Conservation (phyloP, 345 rosid species). For the Rhodamnia rubescens region DNA sequence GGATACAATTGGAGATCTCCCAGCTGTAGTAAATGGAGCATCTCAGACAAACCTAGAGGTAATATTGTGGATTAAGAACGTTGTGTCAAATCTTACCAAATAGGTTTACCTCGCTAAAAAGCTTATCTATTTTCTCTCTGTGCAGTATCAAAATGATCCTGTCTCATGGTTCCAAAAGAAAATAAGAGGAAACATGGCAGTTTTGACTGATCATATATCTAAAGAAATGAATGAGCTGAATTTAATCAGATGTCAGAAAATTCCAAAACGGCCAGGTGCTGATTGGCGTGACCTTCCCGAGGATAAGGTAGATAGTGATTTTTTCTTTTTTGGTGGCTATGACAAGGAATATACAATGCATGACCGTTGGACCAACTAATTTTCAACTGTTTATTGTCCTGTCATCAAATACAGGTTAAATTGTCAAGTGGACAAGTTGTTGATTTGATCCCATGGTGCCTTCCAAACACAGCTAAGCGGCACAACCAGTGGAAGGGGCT, state of each 20-base stretch:
- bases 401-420: conserved; percentile 25
- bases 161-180: conserved; percentile 75
- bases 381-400: neutral
- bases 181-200: conserved; percentile 39
- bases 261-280: conserved; percentile 82
- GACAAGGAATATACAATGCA: neutral
- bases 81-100: neutral
- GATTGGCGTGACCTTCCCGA: conserved; percentile 88
- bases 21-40: conserved; percentile 61
- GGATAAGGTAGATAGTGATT: conserved; percentile 35
- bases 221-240: conserved; percentile 78
- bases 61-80: neutral
- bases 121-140: neutral
- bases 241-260: conserved; percentile 52
- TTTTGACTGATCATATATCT: conserved; percentile 65
- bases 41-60: conserved; percentile 40
- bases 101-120: neutral
- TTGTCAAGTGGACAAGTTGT: conserved; percentile 55
- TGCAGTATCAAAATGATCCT: conserved; percentile 53
- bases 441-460: conserved; percentile 68
- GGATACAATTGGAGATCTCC: conserved; percentile 91
- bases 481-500: conserved; percentile 93
- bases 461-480: conserved; percentile 63
- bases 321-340: neutral
- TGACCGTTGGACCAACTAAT: neutral